Base-by-base conservation (phyloP, 1,284 basidiomycete genomes). In the Ustilago bromivora region DNA sequence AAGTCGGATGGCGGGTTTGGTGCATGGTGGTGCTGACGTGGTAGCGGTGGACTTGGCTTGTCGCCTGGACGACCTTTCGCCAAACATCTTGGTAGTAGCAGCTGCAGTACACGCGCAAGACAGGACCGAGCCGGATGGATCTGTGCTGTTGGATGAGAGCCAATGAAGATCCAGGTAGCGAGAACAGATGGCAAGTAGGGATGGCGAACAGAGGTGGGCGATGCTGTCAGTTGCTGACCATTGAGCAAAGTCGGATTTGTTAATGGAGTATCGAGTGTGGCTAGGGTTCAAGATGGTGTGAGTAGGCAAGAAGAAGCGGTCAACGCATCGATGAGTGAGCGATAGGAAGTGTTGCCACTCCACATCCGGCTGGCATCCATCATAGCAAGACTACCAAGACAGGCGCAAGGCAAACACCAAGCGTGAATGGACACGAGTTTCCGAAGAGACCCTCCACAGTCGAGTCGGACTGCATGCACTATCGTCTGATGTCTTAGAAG, bases 1-100 rank as follows among this genome's bases (percentile, higher is more conserved):
- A 4, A 80, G 66, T 5, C 69, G 68, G 8, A 82, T 43, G 15
- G 78, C 35, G 36, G 78, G 80, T 28, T 64, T 72, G 38, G 54
- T 68, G 1, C 40, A 17, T 15, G 46, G 35, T 35, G 55, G 15
- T 46, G 55, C 38, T 4, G 58, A 47, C 8, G 13, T 23, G 54
- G 28, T 38, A 0, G 43, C 17, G 23, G 3, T 4, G 31, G 38
- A 1, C n/a, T n/a, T 31, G 15, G 55, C 46, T 40, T 32, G 34
- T 28, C 31, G 23, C 43, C 49, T 54, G 12, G 43, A 47, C 23
- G 43, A n/a, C 12, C 19, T 40, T 23, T 57, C 40, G 7, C 12
- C 40, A 12, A 28, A 57, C 55, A 57, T 57, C 23, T 28, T 54
- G 40, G 6, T 13, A 17, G 28, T 17, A 28, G n/a, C 55, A 32